Conservation (phyloP, 805 yeast genomes). For the Kodamaea nitidulidarum region DNA sequence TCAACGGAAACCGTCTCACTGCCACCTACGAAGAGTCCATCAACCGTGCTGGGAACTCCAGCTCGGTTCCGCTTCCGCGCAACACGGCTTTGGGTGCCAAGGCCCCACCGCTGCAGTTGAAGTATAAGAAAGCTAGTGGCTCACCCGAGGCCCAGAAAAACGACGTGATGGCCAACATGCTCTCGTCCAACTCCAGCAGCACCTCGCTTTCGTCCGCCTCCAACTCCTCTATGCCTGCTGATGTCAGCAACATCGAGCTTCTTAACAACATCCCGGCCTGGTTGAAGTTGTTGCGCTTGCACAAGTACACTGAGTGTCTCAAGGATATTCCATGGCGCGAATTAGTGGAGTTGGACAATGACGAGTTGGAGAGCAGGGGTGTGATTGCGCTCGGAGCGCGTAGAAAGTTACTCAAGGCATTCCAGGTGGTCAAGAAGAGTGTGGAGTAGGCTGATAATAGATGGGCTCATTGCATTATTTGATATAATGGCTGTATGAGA, state of each 20-base stretch:
- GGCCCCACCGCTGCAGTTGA: constrained; percentile 10
- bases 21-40: constrained; percentile 30
- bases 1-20: constrained; percentile 13
- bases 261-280: constrained; percentile 84
- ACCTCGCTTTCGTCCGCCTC: constrained; percentile 10
- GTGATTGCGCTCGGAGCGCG: constrained; percentile 95
- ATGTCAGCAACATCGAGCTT: constrained; percentile 41
- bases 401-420: constrained; percentile 87
- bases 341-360: constrained; percentile 67
- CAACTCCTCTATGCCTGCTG: constrained; percentile 37
- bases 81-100: constrained; percentile 16
- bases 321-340: constrained; percentile 75
- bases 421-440: constrained; percentile 61
- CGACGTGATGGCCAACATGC: constrained; percentile 7
- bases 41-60: constrained; percentile 33
- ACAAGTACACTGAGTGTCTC: constrained; percentile 86
- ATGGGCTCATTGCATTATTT: constrained; percentile 7
- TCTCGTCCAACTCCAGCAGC: constrained; percentile 8
- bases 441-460: neutral
- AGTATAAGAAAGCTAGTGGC: constrained; percentile 8
- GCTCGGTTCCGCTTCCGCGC: constrained; percentile 31
- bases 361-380: constrained; percentile 68
- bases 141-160: constrained; percentile 8
- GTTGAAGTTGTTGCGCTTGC: constrained; percentile 85
- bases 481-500: constrained; percentile 7